Evolutionary conservation across 169 alveolate species (phyloP), one percentile per base, ranked within the genome.

Genomic region (Cryptosporidium canis): DNA sequence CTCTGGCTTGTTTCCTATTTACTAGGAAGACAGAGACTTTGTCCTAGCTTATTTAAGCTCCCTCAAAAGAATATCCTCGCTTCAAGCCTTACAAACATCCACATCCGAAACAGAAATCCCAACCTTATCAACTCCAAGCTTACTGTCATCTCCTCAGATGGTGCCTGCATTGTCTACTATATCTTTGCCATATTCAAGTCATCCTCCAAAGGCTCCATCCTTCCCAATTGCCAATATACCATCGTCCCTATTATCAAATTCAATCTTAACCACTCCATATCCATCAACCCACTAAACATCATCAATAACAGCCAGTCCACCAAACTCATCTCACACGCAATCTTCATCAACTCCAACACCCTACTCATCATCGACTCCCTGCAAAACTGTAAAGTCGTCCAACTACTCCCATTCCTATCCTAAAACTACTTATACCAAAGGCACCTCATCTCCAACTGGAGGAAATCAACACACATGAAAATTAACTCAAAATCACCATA

Each of bases 101-200:
- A 24, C 14, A 29, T 11, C 16, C 3, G 4, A 33, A 35, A 11
- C 14, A 51, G 63, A 51, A 51, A 51, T 18, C 47, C 68, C 3
- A 33, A 35, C n/a, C 27, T 16, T n/a, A 24, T 77, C n/a, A 27
- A 14, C 24, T 77, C 87, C n/a, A 77, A 61, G 39, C 39, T 77
- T 8, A 77, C 87, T 7, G 66, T 45, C 21, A 11, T 77, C 3
- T 77, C 87, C 4, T 35, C 72, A 37, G 87, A 77, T 41, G 87
- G 87, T 6, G 31, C 21, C 12, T 56, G 68, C 21, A 29, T 77
- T n/a, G 21, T 77, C 12, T 44, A 77, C 16, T 21, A 77, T 12
- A 45, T 77, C 31, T 45, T 68, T 14, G 1, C 31, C 0, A 18
- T 35, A 33, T 31, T 35, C 12, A 29, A 35, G 27, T 16, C 66